Percentiles rank a stretch among this genome's conserved stretches.
Conservation (phyloP, 78 protist genomes). For the Bigelowiella natans region DNA sequence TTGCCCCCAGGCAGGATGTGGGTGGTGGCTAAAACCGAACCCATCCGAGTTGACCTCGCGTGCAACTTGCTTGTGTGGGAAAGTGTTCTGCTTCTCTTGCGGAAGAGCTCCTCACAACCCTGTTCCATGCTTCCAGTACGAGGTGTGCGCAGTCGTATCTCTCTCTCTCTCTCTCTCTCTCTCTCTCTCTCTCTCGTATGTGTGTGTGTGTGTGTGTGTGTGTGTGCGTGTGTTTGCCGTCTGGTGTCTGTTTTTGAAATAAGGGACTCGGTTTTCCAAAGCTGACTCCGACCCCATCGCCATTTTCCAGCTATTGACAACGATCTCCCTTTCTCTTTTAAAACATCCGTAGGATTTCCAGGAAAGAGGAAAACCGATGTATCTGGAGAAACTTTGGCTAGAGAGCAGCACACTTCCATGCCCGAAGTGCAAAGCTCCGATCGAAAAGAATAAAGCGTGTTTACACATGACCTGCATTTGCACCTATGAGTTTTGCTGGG, state of each 20-base stretch:
- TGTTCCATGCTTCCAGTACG: background rate
- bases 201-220: too few relatives aligned
- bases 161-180: too few relatives aligned
- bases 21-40: background rate
- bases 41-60: background rate
- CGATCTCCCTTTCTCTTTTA: too few relatives aligned
- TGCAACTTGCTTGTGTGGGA: background rate
- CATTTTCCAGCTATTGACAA: too few relatives aligned
- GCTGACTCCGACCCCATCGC: too few relatives aligned
- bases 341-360: too few relatives aligned
- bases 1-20: background rate
- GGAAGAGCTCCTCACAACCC: background rate
- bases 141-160: too few relatives aligned
- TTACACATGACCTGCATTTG: background rate
- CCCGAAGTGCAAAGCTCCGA: background rate
- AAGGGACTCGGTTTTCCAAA: too few relatives aligned
- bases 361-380: background rate
- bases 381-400: background rate
- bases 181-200: too few relatives aligned
- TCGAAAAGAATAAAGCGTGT: background rate
- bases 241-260: too few relatives aligned
- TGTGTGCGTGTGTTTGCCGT: too few relatives aligned
- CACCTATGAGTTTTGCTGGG: background rate
- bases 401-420: background rate
- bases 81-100: background rate